Percentiles rank a stretch among this genome's conserved stretches.
Evolutionary conservation across 805 yeast species (phyloP).

Genomic region (Saturnispora halmiae): DNA sequence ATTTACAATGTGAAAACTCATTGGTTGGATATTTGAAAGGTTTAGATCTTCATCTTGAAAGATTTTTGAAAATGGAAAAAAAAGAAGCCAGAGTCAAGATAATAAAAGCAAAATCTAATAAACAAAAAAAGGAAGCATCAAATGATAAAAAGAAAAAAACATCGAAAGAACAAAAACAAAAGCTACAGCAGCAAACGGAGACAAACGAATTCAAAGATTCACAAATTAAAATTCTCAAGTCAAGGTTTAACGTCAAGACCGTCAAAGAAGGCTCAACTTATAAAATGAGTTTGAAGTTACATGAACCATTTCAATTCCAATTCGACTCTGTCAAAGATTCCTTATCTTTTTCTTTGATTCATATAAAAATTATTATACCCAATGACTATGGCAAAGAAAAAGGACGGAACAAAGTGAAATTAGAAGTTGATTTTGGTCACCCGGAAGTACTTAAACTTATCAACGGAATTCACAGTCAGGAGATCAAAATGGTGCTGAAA

Average conservation of each 20-base stretch:
- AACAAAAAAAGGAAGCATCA: constrained; percentile 18
- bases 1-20: constrained; percentile 16
- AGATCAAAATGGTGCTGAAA: constrained; percentile 25
- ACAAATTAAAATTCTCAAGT: constrained; percentile 23
- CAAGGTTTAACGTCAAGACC: constrained; percentile 19
- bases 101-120: constrained; percentile 25
- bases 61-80: constrained; percentile 49
- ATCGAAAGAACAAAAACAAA: constrained; percentile 1
- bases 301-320: constrained; percentile 25
- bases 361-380: constrained; percentile 26
- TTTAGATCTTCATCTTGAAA: constrained; percentile 50
- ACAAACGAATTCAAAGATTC: constrained; percentile 13
- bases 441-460: constrained; percentile 22
- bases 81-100: constrained; percentile 49
- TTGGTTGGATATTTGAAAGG: constrained; percentile 46
- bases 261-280: constrained; percentile 23
- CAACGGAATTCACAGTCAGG: constrained; percentile 23
- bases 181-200: background rate
- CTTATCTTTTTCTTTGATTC: constrained; percentile 21
- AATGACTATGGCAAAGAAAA: constrained; percentile 20
- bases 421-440: constrained; percentile 29
- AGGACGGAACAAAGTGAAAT: constrained; percentile 20
- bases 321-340: constrained; percentile 23
- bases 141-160: constrained; percentile 5
- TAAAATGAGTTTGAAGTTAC: constrained; percentile 22